Conservation (phyloP, 306 rosid species). For the Notholithocarpus densiflorus region DNA sequence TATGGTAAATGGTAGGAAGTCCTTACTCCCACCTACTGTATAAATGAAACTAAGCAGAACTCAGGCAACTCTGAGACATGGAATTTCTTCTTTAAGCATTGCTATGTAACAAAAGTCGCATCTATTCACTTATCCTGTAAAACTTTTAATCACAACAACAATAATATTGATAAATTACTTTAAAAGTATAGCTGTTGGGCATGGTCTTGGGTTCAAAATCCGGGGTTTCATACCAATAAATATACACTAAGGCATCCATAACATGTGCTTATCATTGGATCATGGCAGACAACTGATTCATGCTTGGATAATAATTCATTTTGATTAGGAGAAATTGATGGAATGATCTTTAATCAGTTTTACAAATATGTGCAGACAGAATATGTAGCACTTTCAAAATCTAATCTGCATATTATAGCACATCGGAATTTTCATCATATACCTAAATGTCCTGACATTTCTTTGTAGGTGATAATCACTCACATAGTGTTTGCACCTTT, state of each 20-base stretch:
- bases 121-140: not conserved
- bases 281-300: not conserved
- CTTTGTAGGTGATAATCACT: not conserved
- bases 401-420: not conserved
- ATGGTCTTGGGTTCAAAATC: no score
- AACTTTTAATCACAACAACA: not conserved
- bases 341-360: not conserved
- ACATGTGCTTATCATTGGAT: not conserved
- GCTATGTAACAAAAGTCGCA: not conserved
- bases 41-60: not conserved
- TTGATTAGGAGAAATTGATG: not conserved
- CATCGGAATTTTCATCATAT: not conserved
- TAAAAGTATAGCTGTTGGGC: no score
- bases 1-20: no score
- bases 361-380: not conserved
- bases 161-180: no score
- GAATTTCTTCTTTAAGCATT: not conserved
- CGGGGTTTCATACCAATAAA: no score
- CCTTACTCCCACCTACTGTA: not conserved
- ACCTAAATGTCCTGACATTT: not conserved
- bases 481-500: not conserved
- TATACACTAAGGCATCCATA: not conserved
- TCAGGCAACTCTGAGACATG: not conserved
- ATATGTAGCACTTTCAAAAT: not conserved
- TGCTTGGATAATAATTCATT: not conserved